These are phyloP conservation scores for Phytophthora pinifolia DNA, from an alignment of 352 stramenopile species.

Conservation along the genomic window DNA sequence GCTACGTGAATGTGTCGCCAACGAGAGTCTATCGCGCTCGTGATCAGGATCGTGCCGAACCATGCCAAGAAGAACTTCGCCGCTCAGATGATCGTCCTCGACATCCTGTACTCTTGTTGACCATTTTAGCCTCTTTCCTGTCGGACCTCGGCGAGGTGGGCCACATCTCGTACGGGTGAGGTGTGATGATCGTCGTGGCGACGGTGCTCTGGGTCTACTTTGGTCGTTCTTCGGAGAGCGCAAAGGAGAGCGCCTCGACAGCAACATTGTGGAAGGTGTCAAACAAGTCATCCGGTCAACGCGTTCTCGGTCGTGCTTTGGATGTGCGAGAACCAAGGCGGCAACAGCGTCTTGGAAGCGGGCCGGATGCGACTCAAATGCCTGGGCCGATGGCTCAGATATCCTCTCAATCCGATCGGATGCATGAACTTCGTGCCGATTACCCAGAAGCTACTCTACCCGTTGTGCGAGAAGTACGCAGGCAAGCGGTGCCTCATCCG, in stretches of 20 bases:
- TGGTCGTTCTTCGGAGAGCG: conserved; percentile 37
- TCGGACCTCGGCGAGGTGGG: conserved; percentile 30
- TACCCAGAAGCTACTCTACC: conserved; percentile 38
- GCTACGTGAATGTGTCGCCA: conserved; percentile 47
- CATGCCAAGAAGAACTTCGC: conserved; percentile 22
- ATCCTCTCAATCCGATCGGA: conserved; percentile 41
- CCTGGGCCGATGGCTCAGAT: conserved; percentile 42
- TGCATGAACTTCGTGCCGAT: conserved; percentile 38
- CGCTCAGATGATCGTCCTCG: conserved; percentile 31
- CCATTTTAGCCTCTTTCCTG: conserved; percentile 52
- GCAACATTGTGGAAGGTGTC: conserved; percentile 38
- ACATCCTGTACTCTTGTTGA: conserved; percentile 41
- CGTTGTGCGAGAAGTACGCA: conserved; percentile 30
- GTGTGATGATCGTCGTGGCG: conserved; percentile 35
- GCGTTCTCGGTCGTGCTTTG: conserved; percentile 57
- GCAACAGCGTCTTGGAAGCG: conserved; percentile 45
- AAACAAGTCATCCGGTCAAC: conserved; percentile 51
- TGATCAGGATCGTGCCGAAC: conserved; percentile 35
- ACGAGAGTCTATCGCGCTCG: conserved; percentile 37
- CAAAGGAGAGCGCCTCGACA: too few relatives aligned
- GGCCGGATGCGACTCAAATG: conserved; percentile 35
- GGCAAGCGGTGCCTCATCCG: conserved; percentile 40
- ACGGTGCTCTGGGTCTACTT: conserved; percentile 41
- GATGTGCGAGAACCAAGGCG: conserved; percentile 52
- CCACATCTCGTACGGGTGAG: conserved; percentile 42